phyloP scores from a whole-genome alignment of 768 basidiomycete genomes.

The Termitomyces sp. region DNA sequence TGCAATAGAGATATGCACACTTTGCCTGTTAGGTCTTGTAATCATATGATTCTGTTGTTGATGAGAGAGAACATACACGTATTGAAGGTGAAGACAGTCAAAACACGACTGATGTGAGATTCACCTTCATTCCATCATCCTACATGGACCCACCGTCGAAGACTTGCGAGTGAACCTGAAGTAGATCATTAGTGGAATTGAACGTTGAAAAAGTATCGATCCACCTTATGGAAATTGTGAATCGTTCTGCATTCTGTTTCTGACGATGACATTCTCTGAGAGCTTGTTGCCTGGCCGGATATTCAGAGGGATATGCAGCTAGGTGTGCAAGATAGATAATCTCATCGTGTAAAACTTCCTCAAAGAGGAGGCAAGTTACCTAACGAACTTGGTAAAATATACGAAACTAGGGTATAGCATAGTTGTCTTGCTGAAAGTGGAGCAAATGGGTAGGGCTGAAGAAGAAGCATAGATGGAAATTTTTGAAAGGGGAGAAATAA shows the following conservation, averaged over 20 bases:
- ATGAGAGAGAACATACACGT: constrained; percentile 32
- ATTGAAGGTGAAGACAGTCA: constrained; percentile 68
- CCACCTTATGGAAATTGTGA: not conserved
- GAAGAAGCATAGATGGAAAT: too few relatives aligned
- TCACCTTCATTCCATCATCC: not conserved
- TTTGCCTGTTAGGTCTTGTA: constrained; percentile 34
- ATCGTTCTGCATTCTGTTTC: not conserved
- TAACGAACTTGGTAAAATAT: not conserved
- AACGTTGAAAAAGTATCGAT: constrained; percentile 22
- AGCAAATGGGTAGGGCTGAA: too few relatives aligned
- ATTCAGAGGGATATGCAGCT: constrained; percentile 65
- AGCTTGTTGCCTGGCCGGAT: constrained; percentile 34
- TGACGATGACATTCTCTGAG: not conserved
- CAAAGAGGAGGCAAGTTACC: constrained; percentile 46
- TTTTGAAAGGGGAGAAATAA: too few relatives aligned
- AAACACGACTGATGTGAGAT: constrained; percentile 37
- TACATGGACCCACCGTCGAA: constrained; percentile 55
- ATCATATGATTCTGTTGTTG: not conserved
- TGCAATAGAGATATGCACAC: constrained; percentile 54
- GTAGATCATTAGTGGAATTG: not conserved
- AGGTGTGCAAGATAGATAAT: constrained; percentile 75
- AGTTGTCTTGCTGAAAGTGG: too few relatives aligned
- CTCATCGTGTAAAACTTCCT: constrained; percentile 74
- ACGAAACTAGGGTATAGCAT: not conserved
- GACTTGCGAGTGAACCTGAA: constrained; percentile 66